Conservation (phyloP, 305 asterid species). For the Lippia alba region DNA sequence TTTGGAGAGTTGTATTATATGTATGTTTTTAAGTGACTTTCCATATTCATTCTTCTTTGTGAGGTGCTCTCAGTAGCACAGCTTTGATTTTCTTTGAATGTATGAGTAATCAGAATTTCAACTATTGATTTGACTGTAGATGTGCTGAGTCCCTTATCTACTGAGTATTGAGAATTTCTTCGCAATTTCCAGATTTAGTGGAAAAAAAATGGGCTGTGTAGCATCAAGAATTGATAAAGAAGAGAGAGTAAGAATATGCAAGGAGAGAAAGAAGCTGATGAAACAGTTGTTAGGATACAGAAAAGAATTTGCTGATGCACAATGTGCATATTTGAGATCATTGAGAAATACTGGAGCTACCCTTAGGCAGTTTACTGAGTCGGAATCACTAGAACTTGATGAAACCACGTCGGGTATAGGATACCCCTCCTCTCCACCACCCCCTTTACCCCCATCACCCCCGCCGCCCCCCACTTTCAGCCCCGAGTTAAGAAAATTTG, state of each 20-base stretch:
- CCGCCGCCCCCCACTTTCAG: conserved; percentile 82
- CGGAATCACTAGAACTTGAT: conserved; percentile 71
- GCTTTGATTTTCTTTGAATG: conserved; percentile 1
- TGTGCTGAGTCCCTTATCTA: not conserved
- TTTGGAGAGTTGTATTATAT: conserved; percentile 21
- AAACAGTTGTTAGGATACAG: conserved; percentile 60
- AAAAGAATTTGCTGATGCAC: conserved; percentile 78
- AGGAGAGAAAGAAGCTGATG: conserved; percentile 77
- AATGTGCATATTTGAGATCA: conserved; percentile 71
- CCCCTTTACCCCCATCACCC: conserved; percentile 68
- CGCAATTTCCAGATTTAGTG: conserved; percentile 13
- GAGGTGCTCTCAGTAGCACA: not conserved
- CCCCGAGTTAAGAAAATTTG: conserved; percentile 57
- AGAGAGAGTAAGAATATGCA: conserved; percentile 74
- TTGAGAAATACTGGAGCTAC: conserved; percentile 80
- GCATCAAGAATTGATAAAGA: conserved; percentile 72
- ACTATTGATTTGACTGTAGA: conserved; percentile 7
- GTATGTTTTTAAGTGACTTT: conserved; percentile 5
- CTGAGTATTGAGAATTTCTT: conserved; percentile 9
- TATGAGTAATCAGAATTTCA: not conserved
- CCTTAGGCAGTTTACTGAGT: conserved; percentile 84
- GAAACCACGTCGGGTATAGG: conserved; percentile 49
- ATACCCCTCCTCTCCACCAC: conserved; percentile 76
- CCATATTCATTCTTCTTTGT: conserved; percentile 22
- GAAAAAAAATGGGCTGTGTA: conserved; percentile 81